phyloP scores from a whole-genome alignment of 2,329 filamentous ascomycete genomes.

The Claviceps africana region DNA sequence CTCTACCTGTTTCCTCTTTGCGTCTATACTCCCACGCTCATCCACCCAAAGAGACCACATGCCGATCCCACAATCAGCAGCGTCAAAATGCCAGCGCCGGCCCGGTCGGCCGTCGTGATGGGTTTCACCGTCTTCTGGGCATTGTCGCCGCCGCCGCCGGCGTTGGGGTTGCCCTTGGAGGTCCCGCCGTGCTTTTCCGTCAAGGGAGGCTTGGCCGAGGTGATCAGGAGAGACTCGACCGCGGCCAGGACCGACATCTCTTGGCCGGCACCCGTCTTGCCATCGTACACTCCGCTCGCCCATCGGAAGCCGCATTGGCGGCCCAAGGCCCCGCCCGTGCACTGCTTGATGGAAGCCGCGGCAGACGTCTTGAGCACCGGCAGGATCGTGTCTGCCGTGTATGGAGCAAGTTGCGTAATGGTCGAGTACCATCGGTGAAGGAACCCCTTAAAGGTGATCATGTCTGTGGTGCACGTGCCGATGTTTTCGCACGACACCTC shows the following conservation, averaged over 20 bases:
- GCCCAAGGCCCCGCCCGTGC: conserved; percentile 33
- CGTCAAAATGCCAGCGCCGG: conserved; percentile 34
- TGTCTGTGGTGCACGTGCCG: conserved; percentile 46
- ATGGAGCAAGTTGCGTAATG: conserved; percentile 40
- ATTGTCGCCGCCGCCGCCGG: conserved; percentile 23
- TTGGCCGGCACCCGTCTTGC: conserved; percentile 43
- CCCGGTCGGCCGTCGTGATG: conserved; percentile 30
- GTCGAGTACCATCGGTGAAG: conserved; percentile 42
- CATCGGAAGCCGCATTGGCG: conserved; percentile 42
- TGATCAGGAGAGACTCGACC: conserved; percentile 37
- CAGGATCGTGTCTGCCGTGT: conserved; percentile 33
- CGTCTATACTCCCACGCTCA: conserved; percentile 27
- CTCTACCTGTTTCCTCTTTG: too few relatives aligned
- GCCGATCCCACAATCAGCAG: conserved; percentile 27
- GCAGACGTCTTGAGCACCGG: conserved; percentile 39
- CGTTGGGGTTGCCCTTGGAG: conserved; percentile 29
- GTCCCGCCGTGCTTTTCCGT: conserved; percentile 38
- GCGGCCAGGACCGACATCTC: conserved; percentile 45
- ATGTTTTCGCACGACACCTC: conserved; percentile 47
- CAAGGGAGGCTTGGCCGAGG: conserved; percentile 24
- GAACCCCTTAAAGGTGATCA: conserved; percentile 49
- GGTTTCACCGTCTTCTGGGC: conserved; percentile 19
- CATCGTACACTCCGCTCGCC: conserved; percentile 36
- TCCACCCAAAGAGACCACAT: conserved; percentile 32
- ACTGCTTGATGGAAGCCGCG: conserved; percentile 38